Conservation (phyloP, 352 stramenopile species). For the Globisporangium cederbergense region DNA sequence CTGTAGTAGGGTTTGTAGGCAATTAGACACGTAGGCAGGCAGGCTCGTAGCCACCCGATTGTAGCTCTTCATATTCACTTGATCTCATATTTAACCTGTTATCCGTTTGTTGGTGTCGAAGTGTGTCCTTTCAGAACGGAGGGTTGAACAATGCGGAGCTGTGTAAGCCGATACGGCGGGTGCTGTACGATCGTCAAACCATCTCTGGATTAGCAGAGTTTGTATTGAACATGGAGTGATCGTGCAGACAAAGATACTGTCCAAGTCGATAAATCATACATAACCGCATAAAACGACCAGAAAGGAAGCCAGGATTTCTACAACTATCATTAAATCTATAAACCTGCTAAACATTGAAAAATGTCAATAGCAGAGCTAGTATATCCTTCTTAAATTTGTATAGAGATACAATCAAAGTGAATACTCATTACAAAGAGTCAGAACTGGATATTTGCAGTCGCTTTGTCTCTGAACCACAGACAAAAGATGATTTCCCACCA, state of each 20-base stretch:
- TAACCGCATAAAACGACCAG: not conserved
- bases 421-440: not conserved
- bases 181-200: not conserved
- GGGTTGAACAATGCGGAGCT: too few species aligned
- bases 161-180: not conserved
- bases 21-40: not conserved
- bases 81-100: not conserved
- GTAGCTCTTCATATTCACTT: not conserved
- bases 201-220: too few species aligned
- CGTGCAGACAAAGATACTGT: too few species aligned
- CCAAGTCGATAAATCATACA: not conserved
- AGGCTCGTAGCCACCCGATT: not conserved
- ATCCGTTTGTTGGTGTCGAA: not conserved
- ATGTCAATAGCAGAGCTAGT: too few species aligned
- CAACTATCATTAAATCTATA: too few species aligned
- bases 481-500: constrained; percentile 6
- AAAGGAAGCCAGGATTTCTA: not conserved
- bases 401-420: not conserved
- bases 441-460: constrained; percentile 1
- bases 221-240: too few species aligned
- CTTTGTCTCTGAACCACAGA: not conserved
- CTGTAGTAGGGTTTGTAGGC: not conserved
- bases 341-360: too few species aligned
- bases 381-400: not conserved
- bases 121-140: not conserved